These are phyloP conservation scores for Penicillium psychrofluorescens DNA, from an alignment of 495 filamentous ascomycete genomes.

Conservation along the genomic window DNA sequence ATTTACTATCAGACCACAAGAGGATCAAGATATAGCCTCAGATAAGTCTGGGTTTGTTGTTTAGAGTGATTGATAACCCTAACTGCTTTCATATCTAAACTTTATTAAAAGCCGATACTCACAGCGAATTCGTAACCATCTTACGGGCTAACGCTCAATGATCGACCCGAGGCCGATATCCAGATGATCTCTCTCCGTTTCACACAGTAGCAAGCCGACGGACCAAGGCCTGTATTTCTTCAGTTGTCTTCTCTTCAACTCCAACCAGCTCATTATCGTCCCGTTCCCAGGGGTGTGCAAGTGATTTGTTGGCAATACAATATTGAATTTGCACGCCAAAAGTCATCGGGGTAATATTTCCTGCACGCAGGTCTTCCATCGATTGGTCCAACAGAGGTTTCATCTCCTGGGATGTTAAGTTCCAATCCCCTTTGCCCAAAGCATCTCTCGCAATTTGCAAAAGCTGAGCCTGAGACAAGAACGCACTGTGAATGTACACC, in stretches of 20 bases:
- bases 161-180: no score
- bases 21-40: no score
- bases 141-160: no score
- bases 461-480: conserved; percentile 10
- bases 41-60: no score
- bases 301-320: conserved; percentile 8
- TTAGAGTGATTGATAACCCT: no score
- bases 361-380: conserved; percentile 9
- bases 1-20: no score
- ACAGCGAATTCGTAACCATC: no score
- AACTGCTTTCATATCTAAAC: no score
- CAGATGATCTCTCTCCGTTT: no score
- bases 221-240: no score
- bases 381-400: conserved; percentile 8
- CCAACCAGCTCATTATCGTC: conserved; percentile 15
- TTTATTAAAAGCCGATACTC: no score
- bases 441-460: conserved; percentile 2
- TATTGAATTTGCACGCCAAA: conserved; percentile 16
- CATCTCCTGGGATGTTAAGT: conserved; percentile 5
- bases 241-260: conserved; percentile 1
- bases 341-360: conserved; percentile 6
- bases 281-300: conserved; percentile 12
- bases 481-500: conserved; percentile 15
- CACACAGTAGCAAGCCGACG: no score
- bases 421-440: conserved; percentile 9